Evolutionary conservation across 345 rosid species (phyloP).

Genomic region (Erucastrum elatum): DNA sequence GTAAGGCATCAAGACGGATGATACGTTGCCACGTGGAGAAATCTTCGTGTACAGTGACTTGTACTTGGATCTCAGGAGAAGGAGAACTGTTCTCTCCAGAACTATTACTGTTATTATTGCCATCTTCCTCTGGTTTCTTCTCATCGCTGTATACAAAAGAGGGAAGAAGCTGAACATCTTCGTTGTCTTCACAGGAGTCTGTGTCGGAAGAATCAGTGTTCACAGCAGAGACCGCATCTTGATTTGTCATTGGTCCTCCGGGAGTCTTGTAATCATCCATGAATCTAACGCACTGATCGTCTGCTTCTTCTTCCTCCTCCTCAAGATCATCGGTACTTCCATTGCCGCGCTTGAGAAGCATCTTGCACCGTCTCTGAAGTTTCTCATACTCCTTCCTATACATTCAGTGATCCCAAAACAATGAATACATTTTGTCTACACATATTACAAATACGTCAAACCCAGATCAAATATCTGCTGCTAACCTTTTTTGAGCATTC

Average conservation of each 20-base stretch:
- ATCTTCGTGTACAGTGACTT: slow-evolving; percentile 51
- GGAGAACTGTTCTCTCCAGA: slow-evolving; percentile 42
- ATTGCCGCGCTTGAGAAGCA: slow-evolving; percentile 47
- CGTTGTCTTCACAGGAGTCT: slow-evolving; percentile 75
- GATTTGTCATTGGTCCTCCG: slow-evolving; percentile 48
- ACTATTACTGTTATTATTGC: background rate
- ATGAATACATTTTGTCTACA: background rate
- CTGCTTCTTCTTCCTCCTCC: slow-evolving; percentile 48
- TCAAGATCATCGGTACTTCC: slow-evolving; percentile 55
- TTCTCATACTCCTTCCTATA: slow-evolving; percentile 91
- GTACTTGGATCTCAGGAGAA: slow-evolving; percentile 41
- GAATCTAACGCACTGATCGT: slow-evolving; percentile 46
- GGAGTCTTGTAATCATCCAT: slow-evolving; percentile 49
- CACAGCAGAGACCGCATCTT: slow-evolving; percentile 54
- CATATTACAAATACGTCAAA: background rate
- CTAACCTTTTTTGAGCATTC: slow-evolving; percentile 68
- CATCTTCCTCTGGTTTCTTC: slow-evolving; percentile 46
- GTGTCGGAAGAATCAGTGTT: slow-evolving; percentile 86
- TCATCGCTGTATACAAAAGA: slow-evolving; percentile 53
- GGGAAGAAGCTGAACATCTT: slow-evolving; percentile 56
- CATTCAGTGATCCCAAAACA: slow-evolving; percentile 33
- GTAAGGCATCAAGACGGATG: slow-evolving; percentile 94
- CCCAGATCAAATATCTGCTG: background rate
- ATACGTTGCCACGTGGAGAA: slow-evolving; percentile 91
- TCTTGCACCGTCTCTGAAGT: slow-evolving; percentile 67